These are phyloP conservation scores for Sugiyamaella floridensis DNA, from an alignment of 805 yeast genomes.

Conservation along the genomic window DNA sequence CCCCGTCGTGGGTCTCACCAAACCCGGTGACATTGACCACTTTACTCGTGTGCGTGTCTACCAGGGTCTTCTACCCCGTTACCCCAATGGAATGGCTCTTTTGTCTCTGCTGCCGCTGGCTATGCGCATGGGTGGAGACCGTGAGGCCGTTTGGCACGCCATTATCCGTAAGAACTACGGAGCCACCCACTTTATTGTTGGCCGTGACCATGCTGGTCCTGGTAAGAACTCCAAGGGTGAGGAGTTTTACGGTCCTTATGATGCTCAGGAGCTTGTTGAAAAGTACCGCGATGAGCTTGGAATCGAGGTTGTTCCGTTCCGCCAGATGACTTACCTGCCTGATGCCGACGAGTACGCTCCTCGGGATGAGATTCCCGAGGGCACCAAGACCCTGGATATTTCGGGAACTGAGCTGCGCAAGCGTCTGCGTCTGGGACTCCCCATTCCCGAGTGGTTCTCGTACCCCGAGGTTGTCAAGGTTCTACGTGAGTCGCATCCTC, in stretches of 20 bases:
- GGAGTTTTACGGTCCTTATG: slow-evolving; percentile 95
- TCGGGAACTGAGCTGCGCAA: slow-evolving; percentile 93
- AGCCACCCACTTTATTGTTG: slow-evolving; percentile 94
- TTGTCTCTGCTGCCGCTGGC: slow-evolving; percentile 86
- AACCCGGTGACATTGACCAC: slow-evolving; percentile 97
- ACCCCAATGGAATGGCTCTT: slow-evolving; percentile 90
- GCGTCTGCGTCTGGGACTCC: slow-evolving; percentile 75
- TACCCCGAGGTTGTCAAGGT: slow-evolving; percentile 93
- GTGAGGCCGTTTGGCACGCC: slow-evolving; percentile 98
- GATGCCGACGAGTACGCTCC: slow-evolving; percentile 95
- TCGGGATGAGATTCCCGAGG: slow-evolving; percentile 78
- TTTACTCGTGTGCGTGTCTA: slow-evolving; percentile 95
- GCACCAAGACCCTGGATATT: slow-evolving; percentile 76
- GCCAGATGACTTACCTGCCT: slow-evolving; percentile 94
- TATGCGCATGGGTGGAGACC: slow-evolving; percentile 98
- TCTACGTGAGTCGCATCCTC: slow-evolving; percentile 87
- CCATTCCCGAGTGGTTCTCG: slow-evolving; percentile 95
- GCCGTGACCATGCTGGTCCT: slow-evolving; percentile 98
- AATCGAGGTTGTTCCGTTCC: slow-evolving; percentile 89
- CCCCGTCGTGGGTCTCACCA: slow-evolving; percentile 94
- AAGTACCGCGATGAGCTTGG: slow-evolving; percentile 68
- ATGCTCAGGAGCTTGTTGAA: slow-evolving; percentile 86
- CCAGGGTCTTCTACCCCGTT: slow-evolving; percentile 83
- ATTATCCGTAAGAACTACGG: slow-evolving; percentile 94
- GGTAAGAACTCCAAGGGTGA: slow-evolving; percentile 82